phyloP scores from a whole-genome alignment of 2,329 filamentous ascomycete genomes.

The Proliferodiscus dingleyae region DNA sequence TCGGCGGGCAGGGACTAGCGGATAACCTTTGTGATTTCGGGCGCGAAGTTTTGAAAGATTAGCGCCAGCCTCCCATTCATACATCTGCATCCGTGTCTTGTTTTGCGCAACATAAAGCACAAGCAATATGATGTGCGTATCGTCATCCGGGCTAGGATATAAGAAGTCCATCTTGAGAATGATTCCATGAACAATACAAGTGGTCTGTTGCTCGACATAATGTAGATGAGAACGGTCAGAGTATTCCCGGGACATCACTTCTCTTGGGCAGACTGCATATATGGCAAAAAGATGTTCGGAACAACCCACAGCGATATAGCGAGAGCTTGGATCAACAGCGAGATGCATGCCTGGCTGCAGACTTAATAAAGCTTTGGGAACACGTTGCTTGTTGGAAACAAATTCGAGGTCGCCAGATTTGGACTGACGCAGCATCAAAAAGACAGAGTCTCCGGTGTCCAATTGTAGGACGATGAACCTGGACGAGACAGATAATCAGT shows the following conservation, averaged over 20 bases:
- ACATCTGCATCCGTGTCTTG: constrained; percentile 48
- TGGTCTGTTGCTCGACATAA: constrained; percentile 48
- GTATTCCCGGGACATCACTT: constrained; percentile 47
- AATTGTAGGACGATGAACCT: constrained; percentile 76
- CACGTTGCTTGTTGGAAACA: constrained; percentile 52
- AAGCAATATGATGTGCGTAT: constrained; percentile 70
- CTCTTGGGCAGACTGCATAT: constrained; percentile 60
- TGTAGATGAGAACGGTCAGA: constrained; percentile 40
- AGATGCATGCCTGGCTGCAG: constrained; percentile 56
- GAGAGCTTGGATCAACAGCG: constrained; percentile 72
- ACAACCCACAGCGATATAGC: constrained; percentile 64
- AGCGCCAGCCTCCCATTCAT: constrained; percentile 55
- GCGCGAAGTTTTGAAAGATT: constrained; percentile 42
- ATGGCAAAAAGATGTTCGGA: constrained; percentile 66
- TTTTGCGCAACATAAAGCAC: constrained; percentile 51
- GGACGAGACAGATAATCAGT: constrained; percentile 52
- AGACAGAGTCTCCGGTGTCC: constrained; percentile 67
- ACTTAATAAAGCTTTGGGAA: constrained; percentile 47
- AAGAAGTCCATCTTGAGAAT: constrained; percentile 87
- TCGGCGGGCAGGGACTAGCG: constrained; percentile 46
- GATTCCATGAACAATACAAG: constrained; percentile 54
- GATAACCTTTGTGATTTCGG: constrained; percentile 45
- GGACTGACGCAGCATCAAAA: constrained; percentile 62
- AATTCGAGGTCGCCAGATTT: constrained; percentile 33
- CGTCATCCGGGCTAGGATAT: constrained; percentile 61